These are phyloP conservation scores for Coffea humblotiana DNA, from an alignment of 305 asterid species.

Conservation along the genomic window DNA sequence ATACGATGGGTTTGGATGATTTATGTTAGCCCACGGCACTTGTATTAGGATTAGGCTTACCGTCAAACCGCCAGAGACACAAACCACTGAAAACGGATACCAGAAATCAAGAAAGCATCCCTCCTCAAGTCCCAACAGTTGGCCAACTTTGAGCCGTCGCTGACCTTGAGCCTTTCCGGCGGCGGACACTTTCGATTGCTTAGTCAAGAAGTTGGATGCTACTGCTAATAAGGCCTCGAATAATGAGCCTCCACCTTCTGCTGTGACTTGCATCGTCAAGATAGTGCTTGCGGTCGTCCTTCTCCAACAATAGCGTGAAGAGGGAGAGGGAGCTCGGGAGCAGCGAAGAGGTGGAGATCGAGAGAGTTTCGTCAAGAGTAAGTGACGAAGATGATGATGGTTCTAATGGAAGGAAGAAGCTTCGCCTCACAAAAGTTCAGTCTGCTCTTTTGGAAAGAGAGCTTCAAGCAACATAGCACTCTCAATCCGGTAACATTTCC, in stretches of 20 bases:
- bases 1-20: conserved; percentile 72
- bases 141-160: conserved; percentile 44
- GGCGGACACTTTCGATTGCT: conserved; percentile 46
- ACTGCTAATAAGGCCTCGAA: conserved; percentile 4
- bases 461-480: conserved; percentile 87
- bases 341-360: conserved; percentile 69
- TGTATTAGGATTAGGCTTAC: conserved; percentile 63
- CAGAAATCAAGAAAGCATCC: conserved; percentile 27
- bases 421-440: conserved; percentile 76
- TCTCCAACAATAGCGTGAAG: conserved; percentile 82
- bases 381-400: conserved; percentile 90
- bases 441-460: conserved; percentile 87
- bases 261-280: conserved; percentile 65
- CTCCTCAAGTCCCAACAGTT: neutral
- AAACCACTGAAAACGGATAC: neutral
- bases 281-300: conserved; percentile 72
- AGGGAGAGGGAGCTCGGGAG: conserved; percentile 75
- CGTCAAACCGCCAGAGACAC: conserved; percentile 37
- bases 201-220: conserved; percentile 31
- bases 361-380: conserved; percentile 47
- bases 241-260: conserved; percentile 16
- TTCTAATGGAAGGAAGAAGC: conserved; percentile 67
- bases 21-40: conserved; percentile 62
- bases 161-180: conserved; percentile 71
- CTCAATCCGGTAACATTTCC: conserved; percentile 67